Conservation (phyloP, 148 eudicot genomes). For the Amaranthus hypochondriacus region DNA sequence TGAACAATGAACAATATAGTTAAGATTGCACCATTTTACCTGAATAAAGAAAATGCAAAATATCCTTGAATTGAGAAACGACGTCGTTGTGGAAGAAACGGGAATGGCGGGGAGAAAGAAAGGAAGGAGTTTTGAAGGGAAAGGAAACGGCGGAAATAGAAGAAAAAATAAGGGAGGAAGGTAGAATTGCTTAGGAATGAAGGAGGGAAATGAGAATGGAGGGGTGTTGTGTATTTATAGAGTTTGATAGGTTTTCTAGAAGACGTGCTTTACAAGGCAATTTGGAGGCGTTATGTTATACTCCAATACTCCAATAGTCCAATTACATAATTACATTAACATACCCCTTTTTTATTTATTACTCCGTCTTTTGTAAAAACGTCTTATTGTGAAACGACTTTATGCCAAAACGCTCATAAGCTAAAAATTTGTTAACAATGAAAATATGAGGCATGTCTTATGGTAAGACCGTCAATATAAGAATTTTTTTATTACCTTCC, state of each 20-base stretch:
- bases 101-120: neutral
- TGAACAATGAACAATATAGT: neutral
- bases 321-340: neutral
- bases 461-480: too few relatives aligned
- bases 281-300: neutral
- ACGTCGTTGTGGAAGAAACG: too few relatives aligned
- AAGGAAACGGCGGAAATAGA: neutral
- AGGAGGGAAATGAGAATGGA: neutral
- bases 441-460: too few relatives aligned
- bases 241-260: constrained; percentile 13
- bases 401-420: too few relatives aligned
- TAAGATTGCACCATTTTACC: constrained; percentile 9
- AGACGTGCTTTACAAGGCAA: constrained; percentile 30
- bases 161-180: neutral
- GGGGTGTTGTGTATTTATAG: constrained; percentile 24
- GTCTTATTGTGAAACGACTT: too few relatives aligned
- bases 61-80: neutral
- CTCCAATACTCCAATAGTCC: neutral
- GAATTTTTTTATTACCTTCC: too few relatives aligned
- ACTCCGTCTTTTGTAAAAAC: too few relatives aligned
- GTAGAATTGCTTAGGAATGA: too few relatives aligned
- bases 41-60: constrained; percentile 18
- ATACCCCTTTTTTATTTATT: too few relatives aligned
- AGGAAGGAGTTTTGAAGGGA: neutral
- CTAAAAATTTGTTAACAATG: too few relatives aligned